A percentile compares a stretch with the other conserved stretches of the same genome.
Evolutionary conservation across 2,329 filamentous ascomycete genomes (phyloP).

Genomic region (Cephalotrichum gorgonifer): DNA sequence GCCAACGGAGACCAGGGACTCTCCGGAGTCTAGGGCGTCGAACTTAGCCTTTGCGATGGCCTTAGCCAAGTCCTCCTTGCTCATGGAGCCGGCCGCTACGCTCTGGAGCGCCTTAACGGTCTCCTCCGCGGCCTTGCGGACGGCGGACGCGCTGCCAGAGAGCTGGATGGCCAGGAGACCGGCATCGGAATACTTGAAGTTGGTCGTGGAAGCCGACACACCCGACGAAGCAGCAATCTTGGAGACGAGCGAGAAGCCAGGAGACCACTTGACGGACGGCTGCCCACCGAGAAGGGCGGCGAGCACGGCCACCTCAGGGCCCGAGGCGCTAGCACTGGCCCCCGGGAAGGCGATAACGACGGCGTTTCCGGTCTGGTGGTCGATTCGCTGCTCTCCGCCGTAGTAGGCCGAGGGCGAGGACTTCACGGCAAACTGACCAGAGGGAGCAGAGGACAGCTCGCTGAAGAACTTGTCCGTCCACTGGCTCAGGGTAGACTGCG

Average conservation of each 20-base stretch:
- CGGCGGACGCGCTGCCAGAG: slow-evolving; percentile 60
- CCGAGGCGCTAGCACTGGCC: slow-evolving; percentile 58
- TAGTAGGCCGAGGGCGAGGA: slow-evolving; percentile 68
- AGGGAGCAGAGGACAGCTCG: slow-evolving; percentile 45
- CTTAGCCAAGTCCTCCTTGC: slow-evolving; percentile 82
- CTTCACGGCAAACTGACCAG: slow-evolving; percentile 28
- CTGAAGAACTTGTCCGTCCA: slow-evolving; percentile 94
- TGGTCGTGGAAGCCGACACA: slow-evolving; percentile 61
- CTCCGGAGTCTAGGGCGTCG: slow-evolving; percentile 69
- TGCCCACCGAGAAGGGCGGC: slow-evolving; percentile 82
- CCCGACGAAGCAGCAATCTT: slow-evolving; percentile 62
- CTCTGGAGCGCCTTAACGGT: slow-evolving; percentile 75
- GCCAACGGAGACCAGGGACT: slow-evolving; percentile 74
- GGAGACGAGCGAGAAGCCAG: slow-evolving; percentile 82
- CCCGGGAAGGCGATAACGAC: slow-evolving; percentile 89
- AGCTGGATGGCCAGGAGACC: slow-evolving; percentile 81
- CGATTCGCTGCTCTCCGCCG: slow-evolving; percentile 86
- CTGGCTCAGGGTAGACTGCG: slow-evolving; percentile 65
- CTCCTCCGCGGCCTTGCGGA: slow-evolving; percentile 64
- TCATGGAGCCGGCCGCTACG: slow-evolving; percentile 64
- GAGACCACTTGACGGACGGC: slow-evolving; percentile 88
- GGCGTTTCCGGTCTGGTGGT: slow-evolving; percentile 67
- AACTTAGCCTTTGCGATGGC: slow-evolving; percentile 91
- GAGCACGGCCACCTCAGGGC: slow-evolving; percentile 83
- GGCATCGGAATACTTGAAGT: slow-evolving; percentile 84